Base-by-base conservation (phyloP, 352 stramenopile genomes). In the Pythium plurisporium region DNA sequence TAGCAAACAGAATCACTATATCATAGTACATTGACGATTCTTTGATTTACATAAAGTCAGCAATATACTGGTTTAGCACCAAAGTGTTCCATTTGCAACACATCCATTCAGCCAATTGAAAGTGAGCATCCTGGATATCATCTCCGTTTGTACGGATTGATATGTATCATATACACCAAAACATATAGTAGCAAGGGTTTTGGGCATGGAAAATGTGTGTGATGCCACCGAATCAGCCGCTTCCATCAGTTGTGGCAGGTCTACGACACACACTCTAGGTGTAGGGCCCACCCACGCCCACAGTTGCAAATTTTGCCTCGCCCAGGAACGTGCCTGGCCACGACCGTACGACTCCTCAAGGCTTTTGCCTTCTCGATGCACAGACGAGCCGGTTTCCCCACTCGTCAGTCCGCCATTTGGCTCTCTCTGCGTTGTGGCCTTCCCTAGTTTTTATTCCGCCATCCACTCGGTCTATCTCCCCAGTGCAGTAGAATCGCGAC, bases 401-500 rank as follows among this genome's bases (percentile, higher is more conserved):
- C 38, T 27, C n/a, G 38, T 44, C 38, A 14, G n/a, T 7, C 12
- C 38, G 38, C 38, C 12, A 20, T 20, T 44, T 44, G 23, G n/a
- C n/a, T 44, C 26, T 25, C 38, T 27, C 11, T 44, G n/a, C 19
- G n/a, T 15, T 44, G 36, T n/a, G n/a, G n/a, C n/a, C n/a, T n/a
- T n/a, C n/a, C n/a, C 14, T 42, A 22, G 38, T 44, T 30, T 23
- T 46, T 14, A 45, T 55, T 55, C 34, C 51, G 30, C 51, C 22
- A 40, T 43, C 20, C 48, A 55, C 48, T 34, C 33, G 45, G 30
- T 53, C 54, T 31, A 5, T 47, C 30, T 49, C 26, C 37, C 42
- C 41, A n/a, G n/a, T n/a, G n/a, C n/a, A n/a, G 45, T 54, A 61
- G 54, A 61, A 44, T 46, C 54, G 45, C 42, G 51, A 30, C 42